Conservation (phyloP, 129 eudicot genomes). For the Kitagawia praeruptora region DNA sequence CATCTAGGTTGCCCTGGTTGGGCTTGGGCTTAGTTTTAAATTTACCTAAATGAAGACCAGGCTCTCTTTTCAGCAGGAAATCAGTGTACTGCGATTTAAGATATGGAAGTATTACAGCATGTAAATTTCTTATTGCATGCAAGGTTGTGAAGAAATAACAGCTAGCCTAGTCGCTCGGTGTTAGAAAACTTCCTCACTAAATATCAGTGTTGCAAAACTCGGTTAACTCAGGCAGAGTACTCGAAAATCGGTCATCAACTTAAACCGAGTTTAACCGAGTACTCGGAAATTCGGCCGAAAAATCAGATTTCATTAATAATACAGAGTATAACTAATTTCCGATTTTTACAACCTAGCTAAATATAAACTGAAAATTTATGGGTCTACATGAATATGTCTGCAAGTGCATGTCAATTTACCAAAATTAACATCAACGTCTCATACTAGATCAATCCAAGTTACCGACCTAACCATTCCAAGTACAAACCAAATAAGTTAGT, state of each 20-base stretch:
- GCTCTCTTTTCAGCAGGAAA: slow-evolving; percentile 1
- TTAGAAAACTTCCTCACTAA: background rate
- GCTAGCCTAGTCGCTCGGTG: background rate
- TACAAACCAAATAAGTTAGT: too few relatives aligned
- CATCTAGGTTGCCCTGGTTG: background rate
- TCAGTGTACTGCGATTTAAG: background rate
- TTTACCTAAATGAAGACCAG: background rate
- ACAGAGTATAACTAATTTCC: too few relatives aligned
- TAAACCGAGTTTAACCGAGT: too few relatives aligned
- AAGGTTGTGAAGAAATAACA: background rate
- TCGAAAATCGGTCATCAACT: too few relatives aligned
- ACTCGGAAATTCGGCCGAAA: too few relatives aligned
- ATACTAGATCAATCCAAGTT: background rate
- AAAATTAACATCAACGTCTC: too few relatives aligned
- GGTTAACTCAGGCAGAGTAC: too few relatives aligned
- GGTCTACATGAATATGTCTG: background rate
- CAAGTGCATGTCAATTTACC: background rate
- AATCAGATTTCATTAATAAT: too few relatives aligned
- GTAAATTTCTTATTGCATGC: background rate
- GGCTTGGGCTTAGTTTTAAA: background rate
- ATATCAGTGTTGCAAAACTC: too few relatives aligned
- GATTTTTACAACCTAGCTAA: too few relatives aligned
- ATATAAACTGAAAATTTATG: too few relatives aligned
- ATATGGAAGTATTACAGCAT: background rate
- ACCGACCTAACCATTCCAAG: background rate